Conservation (phyloP, 495 filamentous ascomycete species). For the Penicillium daleae region DNA sequence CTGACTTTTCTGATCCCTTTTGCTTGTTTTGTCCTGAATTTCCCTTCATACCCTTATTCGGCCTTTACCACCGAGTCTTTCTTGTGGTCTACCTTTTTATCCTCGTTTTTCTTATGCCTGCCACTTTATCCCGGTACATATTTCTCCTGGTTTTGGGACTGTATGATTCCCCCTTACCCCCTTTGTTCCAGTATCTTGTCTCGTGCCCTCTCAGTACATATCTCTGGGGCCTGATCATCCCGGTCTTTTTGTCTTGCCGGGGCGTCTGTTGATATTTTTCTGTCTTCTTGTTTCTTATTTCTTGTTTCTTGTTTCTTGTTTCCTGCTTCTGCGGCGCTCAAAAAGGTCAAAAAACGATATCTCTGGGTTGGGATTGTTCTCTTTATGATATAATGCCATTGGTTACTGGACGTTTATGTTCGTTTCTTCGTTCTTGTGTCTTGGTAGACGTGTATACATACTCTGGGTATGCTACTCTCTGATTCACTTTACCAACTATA, state of each 20-base stretch:
- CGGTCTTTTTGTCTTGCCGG: conserved; percentile 15
- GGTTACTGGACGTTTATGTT: conserved; percentile 3
- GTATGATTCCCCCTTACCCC: conserved; percentile 34
- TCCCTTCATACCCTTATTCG: conserved; percentile 29
- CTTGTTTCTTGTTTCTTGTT: conserved; percentile 5
- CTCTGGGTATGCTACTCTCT: neutral
- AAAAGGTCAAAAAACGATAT: conserved; percentile 33
- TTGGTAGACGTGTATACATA: neutral
- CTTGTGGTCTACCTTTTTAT: neutral
- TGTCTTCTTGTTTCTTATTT: conserved; percentile 7
- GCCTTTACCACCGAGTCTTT: conserved; percentile 12
- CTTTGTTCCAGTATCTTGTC: conserved; percentile 13
- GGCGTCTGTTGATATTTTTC: conserved; percentile 14
- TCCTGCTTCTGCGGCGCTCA: conserved; percentile 25
- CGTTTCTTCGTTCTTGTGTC: neutral
- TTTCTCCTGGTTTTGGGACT: conserved; percentile 28
- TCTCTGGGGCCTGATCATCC: conserved; percentile 16
- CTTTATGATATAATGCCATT: conserved; percentile 32
- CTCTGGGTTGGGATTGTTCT: conserved; percentile 29
- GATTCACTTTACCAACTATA: neutral
- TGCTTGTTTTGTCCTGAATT: conserved; percentile 13
- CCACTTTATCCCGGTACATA: conserved; percentile 27
- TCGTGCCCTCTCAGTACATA: conserved; percentile 27
- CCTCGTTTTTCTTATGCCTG: conserved; percentile 6
- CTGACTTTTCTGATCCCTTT: conserved; percentile 9